phyloP scores from a whole-genome alignment of 148 eudicot species.

The Tetragonia tetragonoides region DNA sequence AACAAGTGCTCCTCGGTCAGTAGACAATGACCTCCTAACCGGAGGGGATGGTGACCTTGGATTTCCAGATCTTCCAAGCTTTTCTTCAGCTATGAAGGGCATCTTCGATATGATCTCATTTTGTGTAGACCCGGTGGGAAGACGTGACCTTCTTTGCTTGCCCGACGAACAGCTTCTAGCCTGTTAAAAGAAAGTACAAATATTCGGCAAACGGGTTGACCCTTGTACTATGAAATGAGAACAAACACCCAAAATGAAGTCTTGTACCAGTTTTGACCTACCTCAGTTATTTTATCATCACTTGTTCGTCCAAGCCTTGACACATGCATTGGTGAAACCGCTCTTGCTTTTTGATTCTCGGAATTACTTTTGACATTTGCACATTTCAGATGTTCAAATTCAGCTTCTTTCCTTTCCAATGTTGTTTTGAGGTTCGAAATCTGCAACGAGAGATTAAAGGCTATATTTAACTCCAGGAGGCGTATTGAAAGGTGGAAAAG shows the following conservation, averaged over 20 bases:
- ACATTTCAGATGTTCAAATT: constrained; percentile 60
- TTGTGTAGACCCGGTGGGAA: constrained; percentile 56
- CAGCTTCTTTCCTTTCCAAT: constrained; percentile 82
- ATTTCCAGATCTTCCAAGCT: constrained; percentile 33
- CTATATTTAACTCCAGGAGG: constrained; percentile 1
- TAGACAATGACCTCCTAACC: constrained; percentile 72
- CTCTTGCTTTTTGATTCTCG: constrained; percentile 46
- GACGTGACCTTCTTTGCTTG: constrained; percentile 63
- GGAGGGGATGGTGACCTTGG: constrained; percentile 87
- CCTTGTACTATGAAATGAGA: background rate
- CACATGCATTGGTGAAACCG: constrained; percentile 61
- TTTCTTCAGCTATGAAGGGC: constrained; percentile 64
- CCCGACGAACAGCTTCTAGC: constrained; percentile 74
- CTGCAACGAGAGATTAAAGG: constrained; percentile 32
- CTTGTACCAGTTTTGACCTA: constrained; percentile 13
- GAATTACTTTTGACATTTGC: constrained; percentile 30
- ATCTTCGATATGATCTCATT: constrained; percentile 52
- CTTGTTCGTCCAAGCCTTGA: constrained; percentile 41
- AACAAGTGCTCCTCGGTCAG: constrained; percentile 70
- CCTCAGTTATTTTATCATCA: constrained; percentile 63
- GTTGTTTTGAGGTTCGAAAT: constrained; percentile 64
- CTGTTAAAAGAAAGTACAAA: constrained; percentile 34
- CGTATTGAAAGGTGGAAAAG: constrained; percentile 1
- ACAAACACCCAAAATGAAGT: too few species aligned
- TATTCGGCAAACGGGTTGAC: background rate